phyloP scores from a whole-genome alignment of 1,139 yeast species.

The Saccharomyces hybrid region DNA sequence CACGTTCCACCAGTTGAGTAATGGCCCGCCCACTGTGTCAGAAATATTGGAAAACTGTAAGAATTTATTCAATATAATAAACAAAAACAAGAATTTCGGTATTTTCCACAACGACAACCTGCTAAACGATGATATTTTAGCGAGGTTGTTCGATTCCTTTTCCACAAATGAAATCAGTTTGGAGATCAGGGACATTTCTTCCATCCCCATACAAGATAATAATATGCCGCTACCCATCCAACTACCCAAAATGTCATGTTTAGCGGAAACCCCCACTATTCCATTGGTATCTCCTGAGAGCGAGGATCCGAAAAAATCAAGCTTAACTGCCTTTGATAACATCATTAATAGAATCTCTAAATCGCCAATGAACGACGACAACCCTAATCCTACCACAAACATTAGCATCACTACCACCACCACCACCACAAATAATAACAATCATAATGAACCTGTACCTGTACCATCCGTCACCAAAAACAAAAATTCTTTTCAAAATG shows the following conservation, averaged over 20 bases:
- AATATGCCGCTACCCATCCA: not conserved
- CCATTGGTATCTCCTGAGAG: not conserved
- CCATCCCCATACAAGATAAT: not conserved
- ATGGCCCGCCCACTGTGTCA: constrained; percentile 30
- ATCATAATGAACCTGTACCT: not conserved
- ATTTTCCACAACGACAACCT: constrained; percentile 18
- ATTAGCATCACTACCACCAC: not conserved
- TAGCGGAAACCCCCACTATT: not conserved
- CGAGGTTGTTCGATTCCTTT: constrained; percentile 25
- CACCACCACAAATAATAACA: not conserved
- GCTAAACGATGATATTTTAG: constrained; percentile 25
- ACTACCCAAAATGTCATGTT: not conserved
- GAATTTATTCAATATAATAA: constrained; percentile 23
- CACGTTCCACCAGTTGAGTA: constrained; percentile 29
- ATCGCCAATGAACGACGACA: constrained; percentile 5
- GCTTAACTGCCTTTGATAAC: constrained; percentile 19
- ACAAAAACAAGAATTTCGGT: constrained; percentile 15
- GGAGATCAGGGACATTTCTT: constrained; percentile 17
- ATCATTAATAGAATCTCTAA: constrained; percentile 22
- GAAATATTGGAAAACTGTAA: constrained; percentile 29
- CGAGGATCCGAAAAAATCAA: not conserved
- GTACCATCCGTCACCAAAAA: constrained; percentile 4
- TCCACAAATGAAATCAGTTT: constrained; percentile 21
- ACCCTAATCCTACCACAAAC: constrained; percentile 5
- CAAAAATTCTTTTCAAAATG: constrained; percentile 23